Conservation (phyloP, 371 early-diverging fungal genomes). For the Saksenaea vasiformis region DNA sequence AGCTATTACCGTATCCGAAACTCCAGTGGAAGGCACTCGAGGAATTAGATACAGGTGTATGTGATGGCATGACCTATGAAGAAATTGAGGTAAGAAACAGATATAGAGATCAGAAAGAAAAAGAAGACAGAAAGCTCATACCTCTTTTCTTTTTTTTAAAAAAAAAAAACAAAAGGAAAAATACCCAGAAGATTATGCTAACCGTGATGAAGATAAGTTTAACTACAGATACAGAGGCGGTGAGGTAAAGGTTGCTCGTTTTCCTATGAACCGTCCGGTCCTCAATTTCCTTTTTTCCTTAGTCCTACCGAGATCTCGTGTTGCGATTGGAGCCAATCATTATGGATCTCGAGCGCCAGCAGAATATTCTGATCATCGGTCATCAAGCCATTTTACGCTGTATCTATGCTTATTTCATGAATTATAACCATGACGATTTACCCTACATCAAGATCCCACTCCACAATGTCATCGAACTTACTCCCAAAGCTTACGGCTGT, state of each 20-base stretch:
- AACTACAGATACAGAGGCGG: constrained; percentile 94
- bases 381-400: constrained; percentile 94
- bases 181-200: constrained; percentile 85
- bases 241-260: no score
- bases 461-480: constrained; percentile 93
- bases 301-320: constrained; percentile 79
- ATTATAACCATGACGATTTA: constrained; percentile 88
- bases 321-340: constrained; percentile 76
- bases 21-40: constrained; percentile 96
- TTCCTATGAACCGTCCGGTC: no score
- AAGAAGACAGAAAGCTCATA: no score
- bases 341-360: constrained; percentile 96
- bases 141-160: background rate
- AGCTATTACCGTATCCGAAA: constrained; percentile 81
- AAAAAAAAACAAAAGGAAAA: constrained; percentile 47
- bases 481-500: constrained; percentile 94
- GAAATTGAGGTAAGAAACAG: constrained; percentile 90
- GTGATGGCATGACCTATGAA: constrained; percentile 98
- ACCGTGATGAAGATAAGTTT: constrained; percentile 95
- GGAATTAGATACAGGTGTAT: constrained; percentile 95
- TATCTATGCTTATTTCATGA: constrained; percentile 93
- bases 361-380: constrained; percentile 93
- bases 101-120: no score
- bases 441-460: constrained; percentile 97
- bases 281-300: no score